These are phyloP conservation scores for Arctium minus DNA, from an alignment of 129 eudicot species.

Conservation along the genomic window DNA sequence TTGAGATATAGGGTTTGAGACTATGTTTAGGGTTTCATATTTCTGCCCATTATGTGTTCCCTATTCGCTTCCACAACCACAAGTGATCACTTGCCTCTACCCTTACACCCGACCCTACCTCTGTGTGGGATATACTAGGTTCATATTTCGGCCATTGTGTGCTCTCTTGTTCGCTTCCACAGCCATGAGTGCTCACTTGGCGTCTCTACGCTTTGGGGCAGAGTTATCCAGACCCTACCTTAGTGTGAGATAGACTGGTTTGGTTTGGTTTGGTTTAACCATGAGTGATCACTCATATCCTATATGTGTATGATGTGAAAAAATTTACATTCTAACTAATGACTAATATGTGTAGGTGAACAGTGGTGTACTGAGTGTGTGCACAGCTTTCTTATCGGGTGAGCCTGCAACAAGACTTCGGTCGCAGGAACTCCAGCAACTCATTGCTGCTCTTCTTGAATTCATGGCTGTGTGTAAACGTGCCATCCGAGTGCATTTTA, in stretches of 20 bases:
- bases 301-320: neutral
- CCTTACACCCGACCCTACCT: no score
- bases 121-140: no score
- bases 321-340: conserved; percentile 4
- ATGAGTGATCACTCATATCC: neutral
- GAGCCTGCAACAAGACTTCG: conserved; percentile 98
- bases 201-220: no score
- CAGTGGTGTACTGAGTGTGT: conserved; percentile 94
- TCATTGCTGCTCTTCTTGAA: conserved; percentile 95
- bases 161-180: no score
- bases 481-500: conserved; percentile 93
- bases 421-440: conserved; percentile 94
- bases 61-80: neutral
- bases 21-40: no score
- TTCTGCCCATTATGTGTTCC: neutral
- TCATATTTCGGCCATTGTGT: no score
- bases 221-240: no score
- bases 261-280: neutral
- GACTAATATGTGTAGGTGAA: conserved; percentile 57
- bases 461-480: conserved; percentile 99
- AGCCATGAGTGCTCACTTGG: no score
- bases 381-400: conserved; percentile 96
- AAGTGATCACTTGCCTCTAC: neutral
- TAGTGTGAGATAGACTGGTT: no score
- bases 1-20: no score